Evolutionary conservation across 2,329 filamentous ascomycete genomes (phyloP), one percentile per base, ranked within the genome.

Genomic region (Paraphoma chrysanthemicola): DNA sequence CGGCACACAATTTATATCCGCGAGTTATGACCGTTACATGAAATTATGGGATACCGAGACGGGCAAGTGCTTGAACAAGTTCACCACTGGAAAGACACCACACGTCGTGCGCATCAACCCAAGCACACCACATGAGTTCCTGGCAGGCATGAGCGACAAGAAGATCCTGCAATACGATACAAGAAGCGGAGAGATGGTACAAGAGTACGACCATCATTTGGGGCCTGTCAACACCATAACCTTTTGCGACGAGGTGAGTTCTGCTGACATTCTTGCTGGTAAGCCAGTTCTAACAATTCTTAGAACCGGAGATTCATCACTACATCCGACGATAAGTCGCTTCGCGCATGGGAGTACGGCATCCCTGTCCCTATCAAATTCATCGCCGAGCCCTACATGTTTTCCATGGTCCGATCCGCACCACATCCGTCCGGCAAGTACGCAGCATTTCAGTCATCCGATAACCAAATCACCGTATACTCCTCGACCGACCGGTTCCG

Each of bases 21-120:
- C 91, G 1, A 95, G 92, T 14, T 99, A 96, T 77, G 95, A 99
- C 76, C 90, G 94, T 51, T 90, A 92, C 81, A 97, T 98, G 82
- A 97, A 98, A 79, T 84, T 99, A 30, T 99, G 95, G 95, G 95
- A 99, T 70, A 97, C 94, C 0, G 95, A 99, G 78, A 97, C 92
- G 18, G 95, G 95, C 44, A 85, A 89, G 67, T 98, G 94, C 72
- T 81, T 97, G 64, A 89, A 87, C 69, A 92, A 92, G 55, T 99
- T 96, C 81, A 92, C 90, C 16, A 96, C 92, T 0, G 94, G 94
- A 72, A 96, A 96, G 81, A 98, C 93, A 12, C 94, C 95, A 5
- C 95, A 99, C 73, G 93, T 97, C 50, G 84, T 99, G 66, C 89
- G 91, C 66, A 98, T 98, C 84, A 96, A 98, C 78, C 93, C 94